Evolutionary conservation across 768 basidiomycete genomes (phyloP).

Genomic region (Serendipita sp.): DNA sequence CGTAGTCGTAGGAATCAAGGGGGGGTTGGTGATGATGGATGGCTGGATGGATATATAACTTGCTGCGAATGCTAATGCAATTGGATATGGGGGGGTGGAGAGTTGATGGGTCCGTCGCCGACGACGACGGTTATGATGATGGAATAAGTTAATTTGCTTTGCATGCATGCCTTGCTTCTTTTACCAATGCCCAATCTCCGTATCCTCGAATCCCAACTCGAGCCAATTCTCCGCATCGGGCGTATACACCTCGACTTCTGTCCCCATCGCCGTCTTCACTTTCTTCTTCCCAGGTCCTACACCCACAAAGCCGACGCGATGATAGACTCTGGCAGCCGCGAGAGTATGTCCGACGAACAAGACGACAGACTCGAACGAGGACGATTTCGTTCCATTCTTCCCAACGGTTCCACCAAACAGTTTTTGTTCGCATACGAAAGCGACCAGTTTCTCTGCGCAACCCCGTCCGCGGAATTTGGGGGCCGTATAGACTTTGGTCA

Average conservation of each 20-base stretch:
- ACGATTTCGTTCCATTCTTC: too few species aligned
- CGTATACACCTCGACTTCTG: slow-evolving; percentile 18
- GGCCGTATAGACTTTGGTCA: slow-evolving; percentile 59
- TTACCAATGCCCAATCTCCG: slow-evolving; percentile 51
- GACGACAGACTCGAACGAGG: slow-evolving; percentile 26
- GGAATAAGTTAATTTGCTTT: too few species aligned
- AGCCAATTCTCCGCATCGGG: slow-evolving; percentile 35
- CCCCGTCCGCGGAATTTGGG: slow-evolving; percentile 34
- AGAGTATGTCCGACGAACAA: slow-evolving; percentile 53
- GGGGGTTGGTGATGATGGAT: too few species aligned
- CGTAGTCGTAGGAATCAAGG: too few species aligned
- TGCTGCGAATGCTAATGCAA: too few species aligned
- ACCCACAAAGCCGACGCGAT: slow-evolving; percentile 50
- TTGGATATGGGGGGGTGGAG: too few species aligned
- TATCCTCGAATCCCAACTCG: slow-evolving; percentile 45
- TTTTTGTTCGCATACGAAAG: slow-evolving; percentile 17
- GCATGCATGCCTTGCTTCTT: not conserved
- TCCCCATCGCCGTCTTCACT: slow-evolving; percentile 10
- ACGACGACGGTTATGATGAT: too few species aligned
- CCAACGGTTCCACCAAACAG: not conserved
- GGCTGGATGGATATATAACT: too few species aligned
- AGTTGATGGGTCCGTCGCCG: too few species aligned
- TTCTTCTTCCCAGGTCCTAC: slow-evolving; percentile 20
- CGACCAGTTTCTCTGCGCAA: slow-evolving; percentile 47
- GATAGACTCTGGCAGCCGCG: slow-evolving; percentile 42